Evolutionary conservation across 805 yeast genomes (phyloP).

Genomic region (Priceomyces haplophilus): DNA sequence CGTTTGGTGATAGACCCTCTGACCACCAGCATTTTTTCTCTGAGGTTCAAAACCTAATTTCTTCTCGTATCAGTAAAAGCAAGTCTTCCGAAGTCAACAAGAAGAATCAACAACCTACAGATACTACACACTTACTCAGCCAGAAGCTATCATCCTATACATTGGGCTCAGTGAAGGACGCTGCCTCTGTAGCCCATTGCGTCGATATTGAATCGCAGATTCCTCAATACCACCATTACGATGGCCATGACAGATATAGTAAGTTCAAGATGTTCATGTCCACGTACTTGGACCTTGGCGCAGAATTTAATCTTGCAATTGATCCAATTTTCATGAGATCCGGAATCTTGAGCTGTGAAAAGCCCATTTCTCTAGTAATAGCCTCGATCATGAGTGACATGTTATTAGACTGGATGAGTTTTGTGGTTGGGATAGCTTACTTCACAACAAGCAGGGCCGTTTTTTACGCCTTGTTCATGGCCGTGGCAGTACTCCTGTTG

Average conservation of each 20-base stretch:
- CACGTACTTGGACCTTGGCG: conserved; percentile 1
- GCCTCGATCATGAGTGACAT: neutral
- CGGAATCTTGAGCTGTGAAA: neutral
- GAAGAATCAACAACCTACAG: neutral
- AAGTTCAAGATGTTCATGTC: conserved; percentile 1
- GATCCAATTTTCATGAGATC: conserved; percentile 6
- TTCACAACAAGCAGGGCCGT: neutral
- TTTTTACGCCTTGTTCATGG: neutral
- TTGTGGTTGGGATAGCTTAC: conserved; percentile 1
- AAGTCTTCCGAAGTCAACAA: conserved; percentile 4
- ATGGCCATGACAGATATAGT: conserved; percentile 1
- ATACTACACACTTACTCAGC: conserved; percentile 1
- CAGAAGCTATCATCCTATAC: conserved; percentile 6
- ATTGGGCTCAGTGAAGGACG: conserved; percentile 3
- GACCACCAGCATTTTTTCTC: conserved; percentile 13
- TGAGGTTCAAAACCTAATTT: conserved; percentile 13
- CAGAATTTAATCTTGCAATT: neutral
- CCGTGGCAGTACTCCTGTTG: neutral
- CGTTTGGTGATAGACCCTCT: conserved; percentile 4
- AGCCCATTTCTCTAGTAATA: neutral
- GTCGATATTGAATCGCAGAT: neutral
- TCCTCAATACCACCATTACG: neutral
- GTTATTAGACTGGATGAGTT: conserved; percentile 1
- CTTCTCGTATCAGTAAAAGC: too few species aligned
- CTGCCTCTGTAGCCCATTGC: neutral